These are phyloP conservation scores for Eutrema japonicum DNA, from an alignment of 345 rosid genomes.

Conservation along the genomic window DNA sequence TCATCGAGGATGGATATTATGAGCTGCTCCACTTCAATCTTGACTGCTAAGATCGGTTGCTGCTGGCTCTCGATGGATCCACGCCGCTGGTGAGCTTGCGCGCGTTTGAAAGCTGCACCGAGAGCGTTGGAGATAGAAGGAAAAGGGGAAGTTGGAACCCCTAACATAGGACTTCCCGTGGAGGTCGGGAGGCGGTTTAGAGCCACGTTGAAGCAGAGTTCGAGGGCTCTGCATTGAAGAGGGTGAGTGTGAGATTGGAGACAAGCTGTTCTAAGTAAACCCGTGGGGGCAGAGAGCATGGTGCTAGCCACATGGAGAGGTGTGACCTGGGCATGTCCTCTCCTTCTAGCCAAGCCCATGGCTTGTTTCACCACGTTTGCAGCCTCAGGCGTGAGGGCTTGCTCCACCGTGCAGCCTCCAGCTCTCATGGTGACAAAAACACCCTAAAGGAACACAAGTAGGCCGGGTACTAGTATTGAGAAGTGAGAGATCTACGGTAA, in stretches of 20 bases:
- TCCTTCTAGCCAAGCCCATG: slow-evolving; percentile 67
- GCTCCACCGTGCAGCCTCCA: slow-evolving; percentile 85
- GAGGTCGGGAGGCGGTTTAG: slow-evolving; percentile 95
- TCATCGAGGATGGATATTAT: slow-evolving; percentile 89
- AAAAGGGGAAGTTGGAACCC: slow-evolving; percentile 54
- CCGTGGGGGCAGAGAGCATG: slow-evolving; percentile 77
- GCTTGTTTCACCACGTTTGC: slow-evolving; percentile 78
- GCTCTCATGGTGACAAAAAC: slow-evolving; percentile 63
- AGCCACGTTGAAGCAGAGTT: slow-evolving; percentile 98
- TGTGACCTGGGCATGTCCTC: slow-evolving; percentile 98
- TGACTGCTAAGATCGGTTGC: slow-evolving; percentile 82
- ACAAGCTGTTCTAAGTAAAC: slow-evolving; percentile 85
- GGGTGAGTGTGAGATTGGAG: slow-evolving; percentile 95
- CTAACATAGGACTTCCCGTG: slow-evolving; percentile 62
- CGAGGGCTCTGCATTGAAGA: slow-evolving; percentile 90
- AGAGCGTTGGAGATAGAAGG: slow-evolving; percentile 93
- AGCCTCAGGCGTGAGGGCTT: slow-evolving; percentile 81
- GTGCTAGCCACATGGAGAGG: slow-evolving; percentile 95
- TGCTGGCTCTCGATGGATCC: slow-evolving; percentile 92
- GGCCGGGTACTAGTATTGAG: slow-evolving; percentile 33
- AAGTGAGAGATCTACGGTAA: slow-evolving; percentile 24
- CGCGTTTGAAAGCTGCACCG: slow-evolving; percentile 96
- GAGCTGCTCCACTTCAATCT: slow-evolving; percentile 91
- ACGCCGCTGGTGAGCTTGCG: slow-evolving; percentile 97
- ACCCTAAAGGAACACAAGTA: slow-evolving; percentile 20